Conservation (phyloP, 129 eudicot genomes). For the Calendula officinalis region DNA sequence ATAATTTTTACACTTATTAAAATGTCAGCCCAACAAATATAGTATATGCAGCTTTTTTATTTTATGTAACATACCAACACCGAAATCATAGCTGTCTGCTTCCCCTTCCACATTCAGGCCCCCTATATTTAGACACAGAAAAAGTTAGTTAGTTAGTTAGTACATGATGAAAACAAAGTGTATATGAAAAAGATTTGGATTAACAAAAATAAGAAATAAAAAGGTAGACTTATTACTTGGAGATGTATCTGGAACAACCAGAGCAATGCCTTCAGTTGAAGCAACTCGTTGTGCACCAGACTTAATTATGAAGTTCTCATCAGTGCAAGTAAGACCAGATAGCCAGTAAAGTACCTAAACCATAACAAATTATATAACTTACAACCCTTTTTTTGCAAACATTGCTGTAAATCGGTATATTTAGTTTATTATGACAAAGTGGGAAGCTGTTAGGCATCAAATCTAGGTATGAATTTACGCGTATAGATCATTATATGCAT, state of each 20-base stretch:
- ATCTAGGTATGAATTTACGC: no score
- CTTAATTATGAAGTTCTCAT: conserved; percentile 82
- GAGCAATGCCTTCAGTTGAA: conserved; percentile 80
- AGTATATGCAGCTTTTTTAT: conserved; percentile 7
- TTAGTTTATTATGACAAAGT: no score
- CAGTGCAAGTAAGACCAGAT: conserved; percentile 91
- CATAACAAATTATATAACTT: conserved; percentile 14
- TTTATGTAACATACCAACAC: conserved; percentile 61
- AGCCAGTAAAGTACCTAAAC: conserved; percentile 92
- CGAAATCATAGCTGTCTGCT: conserved; percentile 97
- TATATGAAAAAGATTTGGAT: neutral
- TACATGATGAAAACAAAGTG: no score
- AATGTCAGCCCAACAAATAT: neutral
- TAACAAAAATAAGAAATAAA: neutral
- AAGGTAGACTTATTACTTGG: conserved; percentile 63
- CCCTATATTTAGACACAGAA: conserved; percentile 42
- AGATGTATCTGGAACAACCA: conserved; percentile 91
- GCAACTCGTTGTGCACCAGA: conserved; percentile 98
- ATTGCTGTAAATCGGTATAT: no score
- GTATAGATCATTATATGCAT: neutral
- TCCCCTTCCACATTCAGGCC: conserved; percentile 97
- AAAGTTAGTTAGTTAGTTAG: conserved; percentile 4
- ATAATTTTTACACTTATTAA: neutral
- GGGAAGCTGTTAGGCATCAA: no score
- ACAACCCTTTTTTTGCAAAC: neutral